Conservation (phyloP, 768 basidiomycete genomes). For the Leucocoprinus birnbaumii region DNA sequence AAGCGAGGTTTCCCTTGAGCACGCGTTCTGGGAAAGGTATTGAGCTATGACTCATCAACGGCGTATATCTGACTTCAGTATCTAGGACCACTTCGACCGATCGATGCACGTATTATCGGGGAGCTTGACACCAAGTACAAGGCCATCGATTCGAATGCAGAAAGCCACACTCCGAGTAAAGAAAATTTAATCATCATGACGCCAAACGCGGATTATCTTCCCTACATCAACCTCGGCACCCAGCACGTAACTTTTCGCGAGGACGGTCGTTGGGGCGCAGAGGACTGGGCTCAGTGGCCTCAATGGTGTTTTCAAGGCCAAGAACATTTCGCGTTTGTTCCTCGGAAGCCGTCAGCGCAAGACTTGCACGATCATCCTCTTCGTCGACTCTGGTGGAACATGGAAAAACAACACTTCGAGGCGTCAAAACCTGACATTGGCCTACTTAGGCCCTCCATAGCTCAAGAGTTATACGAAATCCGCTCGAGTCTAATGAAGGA, state of each 20-base stretch:
- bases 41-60: too few relatives aligned
- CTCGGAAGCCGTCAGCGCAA: background rate
- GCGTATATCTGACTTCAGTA: too few relatives aligned
- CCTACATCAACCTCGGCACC: background rate
- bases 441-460: background rate
- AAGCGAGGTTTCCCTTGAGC: too few relatives aligned
- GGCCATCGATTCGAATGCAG: background rate
- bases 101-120: background rate
- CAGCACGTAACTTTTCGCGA: background rate
- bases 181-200: background rate
- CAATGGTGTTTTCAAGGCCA: conserved; percentile 4
- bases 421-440: background rate
- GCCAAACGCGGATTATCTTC: background rate
- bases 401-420: background rate
- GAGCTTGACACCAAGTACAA: background rate
- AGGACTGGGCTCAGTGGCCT: conserved; percentile 5
- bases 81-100: background rate
- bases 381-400: background rate
- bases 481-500: background rate
- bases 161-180: background rate
- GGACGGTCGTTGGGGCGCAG: background rate
- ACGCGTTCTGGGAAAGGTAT: too few relatives aligned
- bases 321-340: conserved; percentile 1
- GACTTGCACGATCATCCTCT: background rate
- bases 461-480: background rate